Base-by-base conservation (phyloP, 495 filamentous ascomycete genomes). In the Cercophora sp. region DNA sequence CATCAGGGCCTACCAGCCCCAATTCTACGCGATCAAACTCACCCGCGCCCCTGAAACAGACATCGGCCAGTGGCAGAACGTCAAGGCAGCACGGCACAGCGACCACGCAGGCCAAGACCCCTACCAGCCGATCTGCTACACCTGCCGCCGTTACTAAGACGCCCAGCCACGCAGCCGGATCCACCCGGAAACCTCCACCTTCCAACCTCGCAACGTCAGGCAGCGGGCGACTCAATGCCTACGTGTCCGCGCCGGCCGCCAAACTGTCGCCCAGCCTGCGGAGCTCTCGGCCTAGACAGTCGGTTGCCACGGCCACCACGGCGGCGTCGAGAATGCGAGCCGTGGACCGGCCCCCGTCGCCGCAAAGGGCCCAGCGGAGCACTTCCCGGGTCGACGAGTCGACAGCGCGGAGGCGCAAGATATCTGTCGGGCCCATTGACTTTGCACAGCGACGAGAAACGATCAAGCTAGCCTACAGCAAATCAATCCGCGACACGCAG, bases 401-500 rank as follows among this genome's bases (percentile, higher is more conserved):
- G 41, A 52, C 60, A n/a, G 34, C 65, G 5, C 65, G 69, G 16
- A 66, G 71, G 52, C 65, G 74, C 39, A 79, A 76, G 55, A 68
- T 77, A 46, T 69, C 72, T 10, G 68, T 89, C 44, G 84, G 83
- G 0, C 80, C 81, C 49, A 85, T 90, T 24, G 87, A 94, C 65
- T 91, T 91, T 60, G 88, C 81, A 29, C 85, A 84, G 39, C 78
- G 87, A 23, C 78, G 88, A 43, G 85, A 87, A 52, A 82, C 78
- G 36, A 92, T 92, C 51, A 84, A 89, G 58, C 80, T 88, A 40
- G 88, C 88, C 1, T 88, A 92, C 56, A 90, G 84, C 40, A 84
- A 85, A 49, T 86, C 84, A 18, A 81, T 91, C 36, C 79, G 83
- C 55, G 85, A 87, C 60, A 84, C 71, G 59, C 81, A 89, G 60